Conservation (phyloP, 108 stramenopile genomes). For the Craspedostauros australis region DNA sequence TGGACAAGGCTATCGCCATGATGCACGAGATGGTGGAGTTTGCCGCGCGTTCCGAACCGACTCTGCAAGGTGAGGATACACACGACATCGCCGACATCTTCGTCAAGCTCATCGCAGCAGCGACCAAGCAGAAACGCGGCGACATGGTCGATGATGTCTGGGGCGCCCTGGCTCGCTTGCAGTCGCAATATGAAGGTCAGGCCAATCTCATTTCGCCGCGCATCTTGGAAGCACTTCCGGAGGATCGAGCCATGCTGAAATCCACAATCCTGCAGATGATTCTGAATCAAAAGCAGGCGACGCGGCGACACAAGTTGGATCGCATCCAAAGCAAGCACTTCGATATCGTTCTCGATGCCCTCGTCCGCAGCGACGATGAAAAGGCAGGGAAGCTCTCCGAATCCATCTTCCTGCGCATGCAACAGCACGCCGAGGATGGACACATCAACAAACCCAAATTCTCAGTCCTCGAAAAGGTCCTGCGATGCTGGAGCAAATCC, state of each 20-base stretch:
- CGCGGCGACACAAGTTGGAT: no score
- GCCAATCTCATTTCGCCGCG: no score
- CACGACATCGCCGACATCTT: not conserved
- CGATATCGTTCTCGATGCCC: constrained; percentile 15
- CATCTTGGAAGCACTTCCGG: no score
- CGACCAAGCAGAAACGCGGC: not conserved
- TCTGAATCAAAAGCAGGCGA: no score
- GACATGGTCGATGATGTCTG: constrained; percentile 3
- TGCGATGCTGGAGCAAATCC: constrained; percentile 26
- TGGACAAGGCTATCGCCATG: constrained; percentile 4
- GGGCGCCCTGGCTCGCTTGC: no score
- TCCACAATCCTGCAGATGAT: no score
- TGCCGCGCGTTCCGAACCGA: not conserved
- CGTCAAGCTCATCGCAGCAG: not conserved
- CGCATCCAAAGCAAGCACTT: no score
- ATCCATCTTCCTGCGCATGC: constrained; percentile 18
- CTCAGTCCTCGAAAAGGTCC: constrained; percentile 20
- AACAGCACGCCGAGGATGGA: constrained; percentile 22
- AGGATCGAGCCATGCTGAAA: no score
- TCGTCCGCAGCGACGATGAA: constrained; percentile 5
- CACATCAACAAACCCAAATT: constrained; percentile 6
- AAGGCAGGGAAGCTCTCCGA: constrained; percentile 22
- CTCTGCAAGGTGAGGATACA: not conserved
- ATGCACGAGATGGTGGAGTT: constrained; percentile 5
- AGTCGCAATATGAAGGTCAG: no score